These are phyloP conservation scores for Aspergillus asperescens DNA, from an alignment of 495 filamentous ascomycete species.

Conservation along the genomic window DNA sequence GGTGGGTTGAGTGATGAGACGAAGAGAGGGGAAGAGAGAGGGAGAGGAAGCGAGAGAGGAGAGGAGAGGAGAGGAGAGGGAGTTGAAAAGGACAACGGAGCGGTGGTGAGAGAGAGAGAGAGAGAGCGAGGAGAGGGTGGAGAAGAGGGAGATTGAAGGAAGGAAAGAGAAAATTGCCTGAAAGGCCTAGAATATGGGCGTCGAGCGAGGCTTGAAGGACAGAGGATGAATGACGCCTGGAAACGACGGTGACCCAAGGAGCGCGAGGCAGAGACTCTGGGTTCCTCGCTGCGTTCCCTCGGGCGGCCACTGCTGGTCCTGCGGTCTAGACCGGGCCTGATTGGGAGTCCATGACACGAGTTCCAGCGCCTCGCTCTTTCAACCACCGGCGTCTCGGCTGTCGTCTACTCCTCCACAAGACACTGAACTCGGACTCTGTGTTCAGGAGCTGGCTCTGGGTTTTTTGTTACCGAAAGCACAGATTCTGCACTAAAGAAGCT, in stretches of 20 bases:
- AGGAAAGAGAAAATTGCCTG: constrained; percentile 14
- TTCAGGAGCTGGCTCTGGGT: not conserved
- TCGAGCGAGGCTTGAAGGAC: constrained; percentile 3
- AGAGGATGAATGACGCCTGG: constrained; percentile 9
- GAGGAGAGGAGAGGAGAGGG: constrained; percentile 13
- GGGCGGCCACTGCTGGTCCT: constrained; percentile 21
- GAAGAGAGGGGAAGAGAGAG: constrained; percentile 5
- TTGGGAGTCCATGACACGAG: constrained; percentile 27
- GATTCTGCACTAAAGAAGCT: not conserved
- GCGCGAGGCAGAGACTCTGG: too few relatives aligned
- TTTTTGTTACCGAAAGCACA: not conserved
- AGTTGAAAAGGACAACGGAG: constrained; percentile 16
- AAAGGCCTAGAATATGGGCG: constrained; percentile 8
- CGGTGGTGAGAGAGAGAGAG: constrained; percentile 15
- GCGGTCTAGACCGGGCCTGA: constrained; percentile 26
- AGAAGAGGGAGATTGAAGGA: constrained; percentile 20
- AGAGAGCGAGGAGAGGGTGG: constrained; percentile 17
- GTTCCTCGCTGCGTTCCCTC: too few relatives aligned
- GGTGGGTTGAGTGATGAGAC: not conserved
- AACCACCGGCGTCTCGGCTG: too few relatives aligned
- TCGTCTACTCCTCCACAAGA: too few relatives aligned
- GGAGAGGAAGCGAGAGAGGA: constrained; percentile 11
- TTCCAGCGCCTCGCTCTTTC: not conserved
- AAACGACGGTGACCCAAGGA: constrained; percentile 16
- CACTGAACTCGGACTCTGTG: not conserved